Evolutionary conservation across 345 rosid species (phyloP), one percentile per base, ranked within the genome.

Genomic region (Hypericum perforatum): DNA sequence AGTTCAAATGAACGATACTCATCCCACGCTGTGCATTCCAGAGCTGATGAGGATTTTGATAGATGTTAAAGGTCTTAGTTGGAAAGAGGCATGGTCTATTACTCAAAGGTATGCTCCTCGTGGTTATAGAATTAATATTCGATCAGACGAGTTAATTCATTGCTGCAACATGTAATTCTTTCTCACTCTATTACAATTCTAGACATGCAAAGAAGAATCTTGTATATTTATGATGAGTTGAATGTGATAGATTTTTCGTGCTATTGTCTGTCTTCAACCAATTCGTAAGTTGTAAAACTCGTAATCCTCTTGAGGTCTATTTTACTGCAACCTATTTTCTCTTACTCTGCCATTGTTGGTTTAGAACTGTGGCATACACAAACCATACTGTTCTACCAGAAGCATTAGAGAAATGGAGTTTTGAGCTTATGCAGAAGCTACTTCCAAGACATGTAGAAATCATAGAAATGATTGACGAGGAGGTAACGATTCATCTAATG

Each of bases 371-470:
- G 73, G 94, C 94, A 43, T 85, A 85, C 72, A 85, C 94, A 52
- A 85, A 85, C 74, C 94, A 85, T 56, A 85, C 94, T 48, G 89
- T 85, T 50, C 63, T 85, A 63, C 94, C 94, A 7, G 94, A 85
- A 75, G 94, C 94, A 22, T 55, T 82, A 72, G 94, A 85, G 80
- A 85, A 85, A 69, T 85, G 94, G 94, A 85, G 89, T 65, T 71
- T 85, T 52, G 94, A 80, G 60, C 86, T 85, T 42, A 74, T 82
- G 95, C 76, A 75, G 72, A 78, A 82, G 60, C 46, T 85, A 67
- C 72, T 85, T 16, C 95, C 95, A 56, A 82, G 95, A 15, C 89
- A 82, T 57, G 73, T 80, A 50, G 85, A 80, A 80, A 85, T 85
- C 45, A 85, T 85, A 41, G 86, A 85, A 80, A 74, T 58, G 80